Percentiles rank a stretch among this genome's conserved stretches.
These are phyloP conservation scores for Carex kokanica DNA, from an alignment of 176 grass and related monocot genomes.

Conservation along the genomic window DNA sequence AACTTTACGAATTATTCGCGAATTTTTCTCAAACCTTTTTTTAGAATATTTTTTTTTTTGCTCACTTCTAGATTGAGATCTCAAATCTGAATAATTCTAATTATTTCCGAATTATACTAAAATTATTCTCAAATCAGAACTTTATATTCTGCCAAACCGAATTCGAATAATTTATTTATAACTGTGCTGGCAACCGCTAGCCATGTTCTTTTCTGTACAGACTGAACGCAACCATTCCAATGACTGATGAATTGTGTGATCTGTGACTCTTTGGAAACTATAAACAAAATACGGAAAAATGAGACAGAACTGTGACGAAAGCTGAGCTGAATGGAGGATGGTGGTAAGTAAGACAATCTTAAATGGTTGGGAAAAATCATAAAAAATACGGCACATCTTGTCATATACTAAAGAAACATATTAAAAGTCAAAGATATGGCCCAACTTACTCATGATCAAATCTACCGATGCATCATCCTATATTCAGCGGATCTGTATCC, in stretches of 20 bases:
- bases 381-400: not conserved
- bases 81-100: no score
- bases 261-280: not conserved
- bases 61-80: no score
- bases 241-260: not conserved
- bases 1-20: no score
- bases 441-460: not conserved
- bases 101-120: no score
- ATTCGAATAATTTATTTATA: no score
- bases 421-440: not conserved
- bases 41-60: no score
- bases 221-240: not conserved
- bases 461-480: conserved; percentile 14
- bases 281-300: not conserved
- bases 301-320: not conserved
- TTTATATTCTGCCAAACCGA: no score
- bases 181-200: not conserved
- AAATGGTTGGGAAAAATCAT: not conserved
- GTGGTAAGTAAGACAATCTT: no score
- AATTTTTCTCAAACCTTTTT: no score
- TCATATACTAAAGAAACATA: not conserved
- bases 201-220: not conserved
- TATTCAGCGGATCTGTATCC: no score
- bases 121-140: no score
- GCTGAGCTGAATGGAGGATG: not conserved